These are phyloP conservation scores for Suillus alpinus DNA, from an alignment of 768 basidiomycete genomes.

Conservation along the genomic window DNA sequence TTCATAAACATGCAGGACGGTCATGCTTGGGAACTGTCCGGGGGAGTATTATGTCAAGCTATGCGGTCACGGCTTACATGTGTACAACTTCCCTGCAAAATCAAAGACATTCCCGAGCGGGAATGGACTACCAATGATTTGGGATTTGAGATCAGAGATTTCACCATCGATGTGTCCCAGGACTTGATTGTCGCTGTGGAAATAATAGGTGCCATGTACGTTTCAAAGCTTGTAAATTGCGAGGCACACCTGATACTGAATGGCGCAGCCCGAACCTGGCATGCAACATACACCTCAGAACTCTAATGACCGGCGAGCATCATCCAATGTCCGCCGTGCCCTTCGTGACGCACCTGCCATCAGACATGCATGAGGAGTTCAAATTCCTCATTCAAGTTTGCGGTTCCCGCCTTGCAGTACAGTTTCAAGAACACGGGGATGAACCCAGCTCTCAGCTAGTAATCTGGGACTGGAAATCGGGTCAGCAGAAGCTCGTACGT, in stretches of 20 bases:
- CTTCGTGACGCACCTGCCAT: conserved; percentile 14
- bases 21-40: conserved; percentile 32
- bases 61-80: conserved; percentile 14
- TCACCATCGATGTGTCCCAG: conserved; percentile 35
- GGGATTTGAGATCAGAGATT: conserved; percentile 32
- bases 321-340: conserved; percentile 21
- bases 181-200: conserved; percentile 34
- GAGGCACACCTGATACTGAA: conserved; percentile 1
- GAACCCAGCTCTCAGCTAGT: conserved; percentile 14
- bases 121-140: conserved; percentile 26
- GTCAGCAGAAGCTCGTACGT: conserved; percentile 28
- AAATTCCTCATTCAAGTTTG: conserved; percentile 31
- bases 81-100: conserved; percentile 29
- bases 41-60: conserved; percentile 33
- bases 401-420: conserved; percentile 28
- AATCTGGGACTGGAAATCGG: conserved; percentile 37
- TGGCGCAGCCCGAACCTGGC: conserved; percentile 14
- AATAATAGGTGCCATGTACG: conserved; percentile 18
- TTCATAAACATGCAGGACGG: conserved; percentile 17
- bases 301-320: conserved; percentile 25
- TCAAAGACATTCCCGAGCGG: conserved; percentile 23
- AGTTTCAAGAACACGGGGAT: conserved; percentile 18
- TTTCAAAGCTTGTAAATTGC: background rate
- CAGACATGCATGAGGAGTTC: conserved; percentile 3
- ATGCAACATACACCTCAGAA: conserved; percentile 27